Base-by-base conservation (phyloP, 2,329 filamentous ascomycete genomes). In the Colletotrichum chrysophilum region DNA sequence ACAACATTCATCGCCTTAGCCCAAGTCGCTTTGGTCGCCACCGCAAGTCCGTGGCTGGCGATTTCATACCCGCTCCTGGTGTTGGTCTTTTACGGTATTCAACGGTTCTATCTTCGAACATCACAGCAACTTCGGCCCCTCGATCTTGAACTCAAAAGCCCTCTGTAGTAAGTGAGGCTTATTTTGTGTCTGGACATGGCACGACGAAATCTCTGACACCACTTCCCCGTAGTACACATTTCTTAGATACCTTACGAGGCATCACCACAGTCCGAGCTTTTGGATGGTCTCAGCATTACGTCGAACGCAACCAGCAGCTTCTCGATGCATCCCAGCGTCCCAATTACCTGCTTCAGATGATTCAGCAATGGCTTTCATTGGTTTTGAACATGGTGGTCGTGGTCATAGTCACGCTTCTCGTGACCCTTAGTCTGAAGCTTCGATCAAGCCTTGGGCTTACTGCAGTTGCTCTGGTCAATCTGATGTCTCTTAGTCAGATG, bases 121-220 rank as follows among this genome's bases (percentile, higher is more conserved):
- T 92, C 91, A 0, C 84, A 91, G 0, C 91, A 93, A 80, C 80
- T 93, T 12, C 87, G 91, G 61, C 86, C 91, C n/a, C 81, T 93
- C 9, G 85, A 87, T 26, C 80, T 87, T 2, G 86, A 87, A 72
- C 81, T 83, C 14, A 87, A 86, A 67, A 30, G 28, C 2, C 91
- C 91, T 0, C 82, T 93, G 0, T 92, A 90, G 82, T 89, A 86
- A 28, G 43, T n/a, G 52, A 28, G 26, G 6, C 5, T 28, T 28
- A 28, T 28, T 28, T 28, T 28, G 26, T 28, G 6, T 28, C 26
- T 28, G 26, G 26, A 4, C 21, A 24, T 24, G 21, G 21, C 21
- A 24, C 21, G 21, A 24, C 21, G 21, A 24, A 24, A 24, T 24
- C 21, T 24, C 21, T 56, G 21, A 56, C 38, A 5, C 18, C 0